phyloP scores from a whole-genome alignment of 345 rosid species.

The Eutrema heterophyllum region DNA sequence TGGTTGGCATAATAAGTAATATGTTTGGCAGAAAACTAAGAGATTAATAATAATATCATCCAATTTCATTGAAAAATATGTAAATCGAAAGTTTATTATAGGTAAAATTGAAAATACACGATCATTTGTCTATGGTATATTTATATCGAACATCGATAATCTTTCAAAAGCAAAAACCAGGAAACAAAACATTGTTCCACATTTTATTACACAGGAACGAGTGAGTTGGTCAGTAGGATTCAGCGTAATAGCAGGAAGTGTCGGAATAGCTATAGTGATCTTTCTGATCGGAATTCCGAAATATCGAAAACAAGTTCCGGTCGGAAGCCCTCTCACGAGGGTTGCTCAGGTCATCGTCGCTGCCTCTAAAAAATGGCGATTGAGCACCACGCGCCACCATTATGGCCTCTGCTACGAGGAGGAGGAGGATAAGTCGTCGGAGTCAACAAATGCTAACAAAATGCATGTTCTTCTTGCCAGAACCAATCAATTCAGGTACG shows the following conservation, averaged over 20 bases:
- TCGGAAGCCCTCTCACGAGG: constrained; percentile 66
- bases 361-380: constrained; percentile 52
- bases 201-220: constrained; percentile 42
- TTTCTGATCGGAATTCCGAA: constrained; percentile 55
- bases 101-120: neutral
- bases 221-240: constrained; percentile 75
- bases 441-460: neutral
- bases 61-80: neutral
- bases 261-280: constrained; percentile 39
- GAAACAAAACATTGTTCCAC: neutral
- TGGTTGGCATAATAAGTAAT: neutral
- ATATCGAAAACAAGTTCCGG: constrained; percentile 52
- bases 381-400: constrained; percentile 36
- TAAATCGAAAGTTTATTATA: neutral
- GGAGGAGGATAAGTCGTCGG: neutral
- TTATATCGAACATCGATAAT: neutral
- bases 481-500: constrained; percentile 76
- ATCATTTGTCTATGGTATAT: neutral
- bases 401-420: constrained; percentile 36
- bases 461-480: constrained; percentile 30
- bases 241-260: constrained; percentile 46
- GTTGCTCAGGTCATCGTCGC: constrained; percentile 75
- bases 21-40: neutral
- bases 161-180: neutral
- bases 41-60: neutral